These are phyloP conservation scores for Selaginella tamariscina DNA, from an alignment of 75 land plant species.

Conservation along the genomic window DNA sequence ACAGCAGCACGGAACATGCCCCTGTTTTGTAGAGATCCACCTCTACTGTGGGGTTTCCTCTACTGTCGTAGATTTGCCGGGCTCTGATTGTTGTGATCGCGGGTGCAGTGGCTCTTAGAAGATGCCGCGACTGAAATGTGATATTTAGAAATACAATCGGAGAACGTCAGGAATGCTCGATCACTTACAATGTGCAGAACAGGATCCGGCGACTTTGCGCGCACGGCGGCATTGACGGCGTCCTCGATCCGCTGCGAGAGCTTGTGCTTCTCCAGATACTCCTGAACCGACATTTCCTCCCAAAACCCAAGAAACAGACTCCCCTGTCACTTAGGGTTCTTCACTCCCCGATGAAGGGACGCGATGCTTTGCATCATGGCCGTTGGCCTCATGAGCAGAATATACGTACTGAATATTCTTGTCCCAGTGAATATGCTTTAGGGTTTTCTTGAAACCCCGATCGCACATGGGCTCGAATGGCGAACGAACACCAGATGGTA, in stretches of 20 bases:
- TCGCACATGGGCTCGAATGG: no score
- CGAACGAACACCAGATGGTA: no score
- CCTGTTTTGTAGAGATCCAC: constrained; percentile 85
- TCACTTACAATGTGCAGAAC: constrained; percentile 77
- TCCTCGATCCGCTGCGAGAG: constrained; percentile 92
- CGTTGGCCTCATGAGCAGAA: no score
- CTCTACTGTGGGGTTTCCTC: constrained; percentile 5
- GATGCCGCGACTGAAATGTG: constrained; percentile 88
- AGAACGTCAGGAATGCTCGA: neutral
- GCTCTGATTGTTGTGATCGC: constrained; percentile 55
- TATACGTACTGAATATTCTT: no score
- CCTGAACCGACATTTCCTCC: constrained; percentile 75
- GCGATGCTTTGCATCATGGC: neutral
- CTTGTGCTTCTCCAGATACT: constrained; percentile 94
- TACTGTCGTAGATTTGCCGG: neutral
- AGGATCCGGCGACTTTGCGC: constrained; percentile 89
- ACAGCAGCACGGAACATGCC: constrained; percentile 88
- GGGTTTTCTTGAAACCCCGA: no score
- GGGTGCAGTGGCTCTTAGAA: constrained; percentile 65
- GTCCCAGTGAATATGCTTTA: no score
- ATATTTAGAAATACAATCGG: no score
- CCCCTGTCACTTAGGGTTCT: no score
- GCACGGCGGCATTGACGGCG: constrained; percentile 97
- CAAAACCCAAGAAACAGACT: no score
- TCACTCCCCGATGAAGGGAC: neutral